phyloP scores from a whole-genome alignment of 768 basidiomycete species.

The Phylloporus sp. region DNA sequence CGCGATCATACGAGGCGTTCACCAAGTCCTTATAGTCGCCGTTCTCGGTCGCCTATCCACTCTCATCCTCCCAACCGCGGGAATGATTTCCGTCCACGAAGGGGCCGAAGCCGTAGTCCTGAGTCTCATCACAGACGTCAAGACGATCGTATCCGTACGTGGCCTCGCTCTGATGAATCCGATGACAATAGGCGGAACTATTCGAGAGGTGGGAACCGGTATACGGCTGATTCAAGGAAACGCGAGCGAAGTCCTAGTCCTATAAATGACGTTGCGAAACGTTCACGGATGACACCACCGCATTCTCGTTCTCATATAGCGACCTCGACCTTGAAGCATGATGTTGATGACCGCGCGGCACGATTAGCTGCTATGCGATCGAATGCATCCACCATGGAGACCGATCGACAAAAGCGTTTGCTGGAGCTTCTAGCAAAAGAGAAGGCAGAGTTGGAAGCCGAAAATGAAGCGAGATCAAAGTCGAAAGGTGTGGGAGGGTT shows the following conservation, averaged over 20 bases:
- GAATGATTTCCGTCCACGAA: slow-evolving; percentile 22
- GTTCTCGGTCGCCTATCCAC: slow-evolving; percentile 44
- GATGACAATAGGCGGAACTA: slow-evolving; percentile 36
- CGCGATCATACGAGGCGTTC: slow-evolving; percentile 34
- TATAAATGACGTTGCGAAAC: slow-evolving; percentile 36
- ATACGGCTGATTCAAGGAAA: slow-evolving; percentile 35
- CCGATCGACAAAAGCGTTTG: slow-evolving; percentile 69
- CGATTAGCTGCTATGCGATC: slow-evolving; percentile 88
- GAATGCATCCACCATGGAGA: slow-evolving; percentile 61
- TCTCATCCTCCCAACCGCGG: slow-evolving; percentile 19
- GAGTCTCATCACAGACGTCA: slow-evolving; percentile 14
- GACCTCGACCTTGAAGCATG: slow-evolving; percentile 12
- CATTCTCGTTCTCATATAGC: slow-evolving; percentile 18
- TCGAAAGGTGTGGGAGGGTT: slow-evolving; percentile 78
- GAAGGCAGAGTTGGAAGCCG: slow-evolving; percentile 68
- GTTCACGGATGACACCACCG: slow-evolving; percentile 42
- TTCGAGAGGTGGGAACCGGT: slow-evolving; percentile 25
- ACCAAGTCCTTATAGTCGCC: slow-evolving; percentile 41
- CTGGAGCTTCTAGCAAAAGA: slow-evolving; percentile 67
- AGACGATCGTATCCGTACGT: slow-evolving; percentile 31
- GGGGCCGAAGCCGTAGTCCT: slow-evolving; percentile 30
- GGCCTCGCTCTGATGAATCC: slow-evolving; percentile 51
- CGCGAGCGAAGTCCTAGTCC: slow-evolving; percentile 36
- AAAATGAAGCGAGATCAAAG: slow-evolving; percentile 61
- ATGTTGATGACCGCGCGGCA: slow-evolving; percentile 61